Conservation (phyloP, 2,329 filamentous ascomycete genomes). For the Aspergillus oerlinghausenensis region DNA sequence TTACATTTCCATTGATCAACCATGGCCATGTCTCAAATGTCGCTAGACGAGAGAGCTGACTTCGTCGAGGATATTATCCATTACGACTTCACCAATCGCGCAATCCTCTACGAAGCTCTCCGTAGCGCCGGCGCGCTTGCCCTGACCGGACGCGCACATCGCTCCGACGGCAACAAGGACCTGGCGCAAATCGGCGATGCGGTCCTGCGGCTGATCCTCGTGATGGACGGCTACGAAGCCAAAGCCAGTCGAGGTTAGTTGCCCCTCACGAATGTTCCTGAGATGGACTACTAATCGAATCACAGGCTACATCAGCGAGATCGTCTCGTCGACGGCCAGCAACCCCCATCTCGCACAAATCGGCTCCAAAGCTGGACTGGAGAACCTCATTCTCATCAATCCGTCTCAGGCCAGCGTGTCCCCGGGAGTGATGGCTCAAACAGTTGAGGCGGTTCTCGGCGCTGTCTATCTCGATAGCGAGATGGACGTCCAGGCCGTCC, state of each 20-base stretch:
- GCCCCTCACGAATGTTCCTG: neutral
- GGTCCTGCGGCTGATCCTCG: neutral
- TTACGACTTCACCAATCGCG: neutral
- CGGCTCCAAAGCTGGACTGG: slow-evolving; percentile 7
- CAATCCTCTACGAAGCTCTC: neutral
- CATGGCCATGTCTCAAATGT: no score
- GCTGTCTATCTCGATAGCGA: slow-evolving; percentile 28
- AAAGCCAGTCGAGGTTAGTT: neutral
- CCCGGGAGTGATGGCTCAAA: slow-evolving; percentile 21
- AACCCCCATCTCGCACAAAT: slow-evolving; percentile 11
- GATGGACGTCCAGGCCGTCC: slow-evolving; percentile 6
- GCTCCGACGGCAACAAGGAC: slow-evolving; percentile 1
- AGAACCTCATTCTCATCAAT: slow-evolving; percentile 9
- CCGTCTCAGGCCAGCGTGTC: slow-evolving; percentile 15
- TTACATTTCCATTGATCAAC: no score
- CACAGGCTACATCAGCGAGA: slow-evolving; percentile 1
- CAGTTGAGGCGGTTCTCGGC: slow-evolving; percentile 33
- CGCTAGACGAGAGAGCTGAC: no score
- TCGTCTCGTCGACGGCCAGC: neutral
- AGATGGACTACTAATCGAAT: neutral
- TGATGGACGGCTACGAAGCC: neutral
- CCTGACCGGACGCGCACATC: neutral
- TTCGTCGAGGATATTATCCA: neutral
- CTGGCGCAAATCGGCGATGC: slow-evolving; percentile 7
- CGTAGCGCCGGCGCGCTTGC: neutral